Percentiles rank a stretch among this genome's conserved stretches.
These are phyloP conservation scores for Didymella pinodella DNA, from an alignment of 2,329 filamentous ascomycete species.

Conservation along the genomic window DNA sequence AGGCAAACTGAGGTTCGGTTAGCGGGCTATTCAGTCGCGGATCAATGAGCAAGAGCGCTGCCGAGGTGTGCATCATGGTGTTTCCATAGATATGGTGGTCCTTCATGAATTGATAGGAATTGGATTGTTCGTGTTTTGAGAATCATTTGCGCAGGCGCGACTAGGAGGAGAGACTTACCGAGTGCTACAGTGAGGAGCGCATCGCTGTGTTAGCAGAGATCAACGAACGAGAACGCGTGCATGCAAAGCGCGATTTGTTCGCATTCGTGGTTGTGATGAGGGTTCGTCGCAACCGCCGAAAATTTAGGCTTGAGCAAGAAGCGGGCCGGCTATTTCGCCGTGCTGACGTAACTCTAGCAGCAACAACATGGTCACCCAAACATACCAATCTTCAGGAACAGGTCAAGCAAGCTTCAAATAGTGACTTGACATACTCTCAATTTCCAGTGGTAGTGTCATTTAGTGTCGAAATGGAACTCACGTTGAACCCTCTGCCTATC, in stretches of 20 bases:
- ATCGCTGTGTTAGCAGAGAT: constrained; percentile 28
- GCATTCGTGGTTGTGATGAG: constrained; percentile 23
- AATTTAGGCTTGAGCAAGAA: constrained; percentile 30
- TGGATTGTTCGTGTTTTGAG: constrained; percentile 62
- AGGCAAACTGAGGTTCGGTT: constrained; percentile 27
- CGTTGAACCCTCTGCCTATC: too few relatives aligned
- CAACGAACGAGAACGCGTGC: constrained; percentile 20
- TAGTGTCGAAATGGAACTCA: too few relatives aligned
- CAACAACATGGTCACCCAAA: constrained; percentile 16
- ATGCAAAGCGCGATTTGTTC: constrained; percentile 25
- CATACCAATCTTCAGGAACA: neutral
- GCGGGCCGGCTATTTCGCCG: constrained; percentile 14
- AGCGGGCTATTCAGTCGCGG: constrained; percentile 22
- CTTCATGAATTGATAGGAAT: constrained; percentile 64
- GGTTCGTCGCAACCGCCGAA: constrained; percentile 31
- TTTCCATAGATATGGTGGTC: constrained; percentile 62
- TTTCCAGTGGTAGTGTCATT: too few relatives aligned
- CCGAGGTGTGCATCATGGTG: constrained; percentile 60
- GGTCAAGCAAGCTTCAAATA: neutral
- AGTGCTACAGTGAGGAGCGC: constrained; percentile 7
- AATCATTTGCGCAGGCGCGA: constrained; percentile 53
- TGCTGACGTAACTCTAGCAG: constrained; percentile 13
- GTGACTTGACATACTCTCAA: neutral
- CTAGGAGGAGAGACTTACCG: constrained; percentile 28
- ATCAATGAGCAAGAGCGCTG: constrained; percentile 5